Evolutionary conservation across 192 early-diverging fungal species (phyloP), one percentile per base, ranked within the genome.

Genomic region (Rhizoclosmatium globosum): DNA sequence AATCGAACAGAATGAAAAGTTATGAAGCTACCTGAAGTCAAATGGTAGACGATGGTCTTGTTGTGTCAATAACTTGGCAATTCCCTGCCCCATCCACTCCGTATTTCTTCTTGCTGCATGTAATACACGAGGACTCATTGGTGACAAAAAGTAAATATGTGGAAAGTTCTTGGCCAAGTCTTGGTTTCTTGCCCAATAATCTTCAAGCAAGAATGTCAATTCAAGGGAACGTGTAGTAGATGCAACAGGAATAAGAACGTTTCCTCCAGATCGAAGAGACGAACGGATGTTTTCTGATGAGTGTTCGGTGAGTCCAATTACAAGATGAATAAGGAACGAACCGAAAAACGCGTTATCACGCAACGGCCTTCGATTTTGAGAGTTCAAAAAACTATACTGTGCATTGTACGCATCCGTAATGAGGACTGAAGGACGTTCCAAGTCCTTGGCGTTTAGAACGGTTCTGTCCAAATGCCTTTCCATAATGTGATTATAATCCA

Each of bases 31-130:
- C 79, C 91, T 93, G 86, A 98, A 94, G 68, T 98, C 95, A 80
- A 97, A 97, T 0, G 97, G 96, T 69, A 93, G 92, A 69, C 92
- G 92, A 11, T 95, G 88, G 46, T 88, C 86, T 45, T 89, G 86
- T 2, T 92, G 56, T 3, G 73, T 85, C 58, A 98, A 93, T 15
- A 91, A 84, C 43, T 90, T 82, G 38, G 90, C 91, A 21, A 99
- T 86, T 42, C 87, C 89, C 61, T 93, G 90, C 7, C 94, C 92
- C 96, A 98, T 98, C 98, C 98, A 99, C 83, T 97, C 96, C 56
- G 94, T 84, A 90, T 97, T 96, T 21, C 93, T 92, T 68, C 94
- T 94, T 0, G 98, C 97, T 82, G 92, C 92, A 75, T 93, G 90
- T 6, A 93, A 87, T n/a, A 92, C 92, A 15, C 91, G 89, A 70